Base-by-base conservation (phyloP, 371 early-diverging fungal genomes). In the Gilbertella persicaria region DNA sequence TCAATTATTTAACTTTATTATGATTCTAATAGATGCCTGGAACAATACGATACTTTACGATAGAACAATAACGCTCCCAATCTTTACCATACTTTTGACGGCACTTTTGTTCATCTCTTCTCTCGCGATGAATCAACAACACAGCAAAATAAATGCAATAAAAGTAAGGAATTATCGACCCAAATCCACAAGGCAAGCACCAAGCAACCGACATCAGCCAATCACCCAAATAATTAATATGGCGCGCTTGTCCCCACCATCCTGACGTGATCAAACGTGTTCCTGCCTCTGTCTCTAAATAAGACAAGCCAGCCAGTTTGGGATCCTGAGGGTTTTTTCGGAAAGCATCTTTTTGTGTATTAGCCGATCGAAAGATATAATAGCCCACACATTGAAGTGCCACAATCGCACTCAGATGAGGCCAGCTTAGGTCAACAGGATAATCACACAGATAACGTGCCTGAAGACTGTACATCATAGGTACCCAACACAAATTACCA, bases 211-310 rank as follows among this genome's bases (percentile, higher is more conserved):
- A 83, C 92, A 95, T 90, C 20, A 91, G 63, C 89, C 91, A 90
- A 66, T 95, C 94, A 20, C 90, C 94, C 40, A 91, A 69, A 74
- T 97, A 97, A 69, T 97, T 95, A 60, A 96, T 90, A 62, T 97
- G 93, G 36, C 95, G 76, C 8, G 95, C 88, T 21, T 78, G 74
- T 5, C 95, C 96, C 92, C 96, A 97, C 96, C 96, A 97, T 10
- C 98, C 95, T 35, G 80, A 80, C 26, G 85, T 84, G 28, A 97
- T 69, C 50, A 97, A 76, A 51, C 83, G 85, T 40, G 85, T 81
- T 16, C 96, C 96, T 24, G 87, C 59, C 41, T 78, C 71, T 0
- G 96, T 94, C 51, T 87, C 75, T 47, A 97, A 88, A 67, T 80
- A 95, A 69, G 87, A 82, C 24, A 94, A 70, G 65, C 82, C 80